These are phyloP conservation scores for Teratosphaeria destructans DNA, from an alignment of 2,329 filamentous ascomycete genomes.

Conservation along the genomic window DNA sequence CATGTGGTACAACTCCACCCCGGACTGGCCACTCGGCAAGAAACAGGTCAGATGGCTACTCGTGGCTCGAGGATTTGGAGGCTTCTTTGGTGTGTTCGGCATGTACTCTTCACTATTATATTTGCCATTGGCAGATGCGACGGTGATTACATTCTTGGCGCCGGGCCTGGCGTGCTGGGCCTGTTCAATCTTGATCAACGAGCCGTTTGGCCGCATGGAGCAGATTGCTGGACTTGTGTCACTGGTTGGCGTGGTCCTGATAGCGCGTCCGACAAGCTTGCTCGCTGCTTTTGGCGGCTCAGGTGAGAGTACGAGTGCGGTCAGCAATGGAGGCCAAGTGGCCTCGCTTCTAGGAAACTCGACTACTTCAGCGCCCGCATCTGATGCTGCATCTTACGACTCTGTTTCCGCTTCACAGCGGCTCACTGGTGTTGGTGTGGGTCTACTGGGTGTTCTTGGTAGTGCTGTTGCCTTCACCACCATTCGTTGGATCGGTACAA, in stretches of 20 bases:
- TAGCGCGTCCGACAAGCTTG: constrained; percentile 59
- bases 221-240: constrained; percentile 67
- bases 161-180: constrained; percentile 71
- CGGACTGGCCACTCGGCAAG: constrained; percentile 60
- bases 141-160: constrained; percentile 77
- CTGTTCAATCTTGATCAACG: constrained; percentile 63
- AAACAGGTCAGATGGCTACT: constrained; percentile 58
- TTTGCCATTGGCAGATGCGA: constrained; percentile 75
- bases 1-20: constrained; percentile 60
- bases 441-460: constrained; percentile 67
- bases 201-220: constrained; percentile 69
- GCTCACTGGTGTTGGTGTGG: constrained; percentile 58
- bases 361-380: constrained; percentile 13
- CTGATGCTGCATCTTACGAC: constrained; percentile 29
- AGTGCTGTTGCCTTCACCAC: constrained; percentile 62
- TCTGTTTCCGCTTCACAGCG: constrained; percentile 52
- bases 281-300: constrained; percentile 31
- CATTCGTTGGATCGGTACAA: constrained; percentile 68
- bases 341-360: constrained; percentile 17
- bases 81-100: constrained; percentile 68
- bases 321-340: constrained; percentile 22
- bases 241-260: constrained; percentile 69
- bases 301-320: constrained; percentile 15
- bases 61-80: constrained; percentile 55
- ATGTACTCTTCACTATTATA: constrained; percentile 69